These are phyloP conservation scores for Elaeagnus macrophylla DNA, from an alignment of 306 rosid genomes.

Conservation along the genomic window DNA sequence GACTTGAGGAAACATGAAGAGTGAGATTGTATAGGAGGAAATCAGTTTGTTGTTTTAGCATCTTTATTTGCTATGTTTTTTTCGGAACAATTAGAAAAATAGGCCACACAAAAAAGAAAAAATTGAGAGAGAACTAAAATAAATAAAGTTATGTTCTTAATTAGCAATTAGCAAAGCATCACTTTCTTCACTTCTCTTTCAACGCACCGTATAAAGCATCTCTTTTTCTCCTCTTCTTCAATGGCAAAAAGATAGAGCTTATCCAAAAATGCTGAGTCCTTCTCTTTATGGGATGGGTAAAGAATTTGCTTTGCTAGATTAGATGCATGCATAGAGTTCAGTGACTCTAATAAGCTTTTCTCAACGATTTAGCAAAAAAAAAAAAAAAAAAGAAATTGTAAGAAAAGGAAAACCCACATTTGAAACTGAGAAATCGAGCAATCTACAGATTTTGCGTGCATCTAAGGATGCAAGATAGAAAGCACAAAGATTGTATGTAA, in stretches of 20 bases:
- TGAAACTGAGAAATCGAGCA: no score
- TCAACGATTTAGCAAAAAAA: no score
- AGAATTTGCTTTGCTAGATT: no score
- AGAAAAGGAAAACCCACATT: no score
- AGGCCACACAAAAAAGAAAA: slow-evolving; percentile 1
- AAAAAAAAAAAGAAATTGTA: no score
- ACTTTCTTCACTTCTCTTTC: not conserved
- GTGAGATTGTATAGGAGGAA: slow-evolving; percentile 76
- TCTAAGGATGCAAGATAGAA: no score
- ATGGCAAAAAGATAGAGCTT: slow-evolving; percentile 9
- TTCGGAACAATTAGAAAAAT: slow-evolving; percentile 18
- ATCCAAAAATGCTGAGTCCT: not conserved
- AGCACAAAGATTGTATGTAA: no score
- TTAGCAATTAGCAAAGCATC: not conserved
- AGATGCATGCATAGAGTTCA: no score
- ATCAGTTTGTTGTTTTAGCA: slow-evolving; percentile 25
- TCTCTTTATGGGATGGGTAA: no score
- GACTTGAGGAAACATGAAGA: slow-evolving; percentile 35
- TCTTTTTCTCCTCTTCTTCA: slow-evolving; percentile 4
- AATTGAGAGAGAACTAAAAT: slow-evolving; percentile 11
- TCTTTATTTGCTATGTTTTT: slow-evolving; percentile 19
- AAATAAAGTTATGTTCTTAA: slow-evolving; percentile 12
- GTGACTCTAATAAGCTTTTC: no score
- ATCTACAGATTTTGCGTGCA: no score
- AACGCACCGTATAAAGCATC: slow-evolving; percentile 5